These are phyloP conservation scores for Agrostemma githago DNA, from an alignment of 148 eudicot genomes.

Conservation along the genomic window DNA sequence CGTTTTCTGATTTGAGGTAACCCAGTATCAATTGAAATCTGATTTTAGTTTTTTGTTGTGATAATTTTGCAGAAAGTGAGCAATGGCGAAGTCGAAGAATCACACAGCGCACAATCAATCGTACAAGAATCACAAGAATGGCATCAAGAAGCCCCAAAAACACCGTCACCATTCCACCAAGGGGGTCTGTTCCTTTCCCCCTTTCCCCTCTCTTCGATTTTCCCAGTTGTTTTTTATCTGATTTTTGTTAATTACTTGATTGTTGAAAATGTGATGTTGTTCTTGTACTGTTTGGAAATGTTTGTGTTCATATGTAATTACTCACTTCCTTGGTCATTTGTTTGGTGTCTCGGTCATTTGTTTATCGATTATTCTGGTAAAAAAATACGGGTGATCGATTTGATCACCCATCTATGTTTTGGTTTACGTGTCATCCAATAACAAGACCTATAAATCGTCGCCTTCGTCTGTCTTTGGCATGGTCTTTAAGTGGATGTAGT, in stretches of 20 bases:
- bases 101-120: constrained; percentile 93
- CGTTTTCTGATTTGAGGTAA: background rate
- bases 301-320: too few species aligned
- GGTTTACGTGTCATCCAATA: too few species aligned
- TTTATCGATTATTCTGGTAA: too few species aligned
- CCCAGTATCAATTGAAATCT: too few species aligned
- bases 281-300: background rate
- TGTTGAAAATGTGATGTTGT: too few species aligned
- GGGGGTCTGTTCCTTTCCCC: constrained; percentile 42
- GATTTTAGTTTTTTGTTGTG: background rate
- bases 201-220: background rate
- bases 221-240: too few species aligned
- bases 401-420: too few species aligned
- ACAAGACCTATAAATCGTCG: too few species aligned
- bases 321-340: too few species aligned
- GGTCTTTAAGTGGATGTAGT: too few species aligned
- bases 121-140: constrained; percentile 70
- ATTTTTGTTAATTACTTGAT: background rate
- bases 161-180: constrained; percentile 83
- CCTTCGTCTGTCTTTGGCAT: too few species aligned
- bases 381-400: too few species aligned
- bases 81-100: constrained; percentile 89
- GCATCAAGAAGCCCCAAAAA: constrained; percentile 76
- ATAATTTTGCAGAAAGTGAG: background rate
- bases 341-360: background rate